Base-by-base conservation (phyloP, 140 eudicot genomes). In the Senecio squalidus region DNA sequence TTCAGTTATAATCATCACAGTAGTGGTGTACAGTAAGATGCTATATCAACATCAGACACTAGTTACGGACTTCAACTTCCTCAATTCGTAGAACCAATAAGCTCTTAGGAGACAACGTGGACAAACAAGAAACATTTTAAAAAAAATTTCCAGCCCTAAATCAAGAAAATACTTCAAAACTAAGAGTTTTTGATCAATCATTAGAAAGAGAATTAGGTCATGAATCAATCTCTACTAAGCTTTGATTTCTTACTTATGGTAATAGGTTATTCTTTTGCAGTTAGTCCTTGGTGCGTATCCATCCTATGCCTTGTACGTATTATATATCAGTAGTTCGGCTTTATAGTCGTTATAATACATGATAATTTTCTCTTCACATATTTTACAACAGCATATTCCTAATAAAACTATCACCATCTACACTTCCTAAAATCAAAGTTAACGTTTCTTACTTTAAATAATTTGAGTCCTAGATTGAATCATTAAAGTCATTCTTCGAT, bases 351-450 rank as follows among this genome's bases (percentile, higher is more conserved):
- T n/a, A n/a, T n/a, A n/a, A n/a, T n/a, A n/a, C n/a, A n/a, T n/a
- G n/a, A n/a, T n/a, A n/a, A n/a, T n/a, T n/a, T n/a, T n/a, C n/a
- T 11, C n/a, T 33, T 33, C 10, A 33, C 40, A 33, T 1, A 33
- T 33, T 33, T 13, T 13, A 2, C 2, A 11, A 13, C 1, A 4
- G 31, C 21, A 11, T 26, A 25, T 26, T 23, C 31, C 6, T 5
- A 28, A 52, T 55, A 55, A 46, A 31, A 41, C n/a, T n/a, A n/a
- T n/a, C 57, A 28, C 55, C 55, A 20, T 43, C 64, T 28, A 67
- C 38, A 30, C 47, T 38, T 31, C 20, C 48, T 26, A 41, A 1
- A 4, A 40, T 39, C 43, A 21, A 47, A 27, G 16, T 55, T 55
- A 33, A 15, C 8, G 20, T 4, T 23, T 23, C 18, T 30, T 11